Base-by-base conservation (phyloP, 1,284 basidiomycete species). In the Cryptococcus sp. region DNA sequence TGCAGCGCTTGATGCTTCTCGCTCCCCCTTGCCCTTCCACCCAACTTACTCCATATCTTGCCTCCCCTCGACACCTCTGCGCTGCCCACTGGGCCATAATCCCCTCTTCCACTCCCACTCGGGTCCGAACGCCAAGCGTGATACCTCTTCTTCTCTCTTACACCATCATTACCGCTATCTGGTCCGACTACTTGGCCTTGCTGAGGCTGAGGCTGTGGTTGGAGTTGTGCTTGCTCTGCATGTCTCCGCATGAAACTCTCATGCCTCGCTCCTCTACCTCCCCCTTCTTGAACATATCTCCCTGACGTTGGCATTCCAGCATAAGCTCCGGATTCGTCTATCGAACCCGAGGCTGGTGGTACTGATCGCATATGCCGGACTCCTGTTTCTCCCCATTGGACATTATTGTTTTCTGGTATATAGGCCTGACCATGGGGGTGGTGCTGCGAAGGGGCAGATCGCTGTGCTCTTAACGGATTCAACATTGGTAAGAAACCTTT, bases 121-220 rank as follows among this genome's bases (percentile, higher is more conserved):
- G 39, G 46, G 8, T 29, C 39, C 16, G n/a, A 23, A 16, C 47
- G 25, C 47, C 56, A 56, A n/a, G 51, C 47, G 45, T 58, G 56
- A 37, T 58, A 58, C 13, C 51, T 19, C 44, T 62, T 62, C 50
- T 62, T 62, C 47, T 62, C 53, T 13, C 38, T 29, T 6, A 13
- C 13, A 5, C 37, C 47, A 29, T 34, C 43, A 34, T 39, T n/a
- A 7, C 20, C 23, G 17, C 41, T 41, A 1, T 40, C 22, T 23
- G 43, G 43, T 20, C 8, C 29, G 29, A 51, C 34, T 47, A 41
- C 49, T n/a, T 37, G 19, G 23, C 34, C 6, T 7, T 34, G 46
- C 25, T 46, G 51, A 44, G 23, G 38, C 5, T 20, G 51, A 39
- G 10, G 26, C 6, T 22, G 41, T 15, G 3, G 41, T 7, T 22